These are phyloP conservation scores for Pichia membranifaciens DNA, from an alignment of 805 yeast genomes.

Conservation along the genomic window DNA sequence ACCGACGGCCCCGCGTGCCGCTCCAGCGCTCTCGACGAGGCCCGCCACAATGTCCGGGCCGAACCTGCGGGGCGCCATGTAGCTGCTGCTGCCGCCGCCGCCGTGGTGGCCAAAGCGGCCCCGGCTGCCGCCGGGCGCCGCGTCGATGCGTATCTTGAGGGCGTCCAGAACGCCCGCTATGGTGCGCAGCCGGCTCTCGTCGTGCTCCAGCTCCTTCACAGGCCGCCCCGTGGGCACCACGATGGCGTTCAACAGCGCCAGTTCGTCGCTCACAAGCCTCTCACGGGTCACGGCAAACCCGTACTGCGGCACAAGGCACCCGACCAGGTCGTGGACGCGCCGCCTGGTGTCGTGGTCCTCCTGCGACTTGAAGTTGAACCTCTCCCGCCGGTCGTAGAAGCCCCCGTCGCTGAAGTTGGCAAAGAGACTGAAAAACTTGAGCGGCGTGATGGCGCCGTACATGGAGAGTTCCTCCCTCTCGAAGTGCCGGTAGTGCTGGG, in stretches of 20 bases:
- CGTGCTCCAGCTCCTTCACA: constrained; percentile 4
- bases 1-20: not conserved
- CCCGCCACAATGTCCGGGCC: constrained; percentile 5
- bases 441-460: constrained; percentile 51
- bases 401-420: constrained; percentile 43
- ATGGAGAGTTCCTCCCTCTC: constrained; percentile 29
- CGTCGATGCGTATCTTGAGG: constrained; percentile 2
- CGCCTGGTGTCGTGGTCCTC: constrained; percentile 37
- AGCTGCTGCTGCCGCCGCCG: not conserved
- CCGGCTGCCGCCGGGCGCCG: not conserved
- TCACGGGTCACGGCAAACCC: constrained; percentile 21
- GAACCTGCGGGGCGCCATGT: not conserved
- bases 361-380: constrained; percentile 25
- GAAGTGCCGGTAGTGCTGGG: constrained; percentile 41
- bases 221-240: constrained; percentile 5
- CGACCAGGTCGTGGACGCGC: constrained; percentile 31
- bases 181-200: not conserved
- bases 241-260: constrained; percentile 9
- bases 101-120: not conserved
- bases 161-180: constrained; percentile 1
- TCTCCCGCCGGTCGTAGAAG: constrained; percentile 14
- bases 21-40: not conserved
- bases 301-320: constrained; percentile 22
- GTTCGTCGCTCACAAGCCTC: constrained; percentile 25
- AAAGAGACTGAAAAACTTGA: constrained; percentile 59